Conservation (phyloP, 192 early-diverging fungal species). For the Podila minutissima region DNA sequence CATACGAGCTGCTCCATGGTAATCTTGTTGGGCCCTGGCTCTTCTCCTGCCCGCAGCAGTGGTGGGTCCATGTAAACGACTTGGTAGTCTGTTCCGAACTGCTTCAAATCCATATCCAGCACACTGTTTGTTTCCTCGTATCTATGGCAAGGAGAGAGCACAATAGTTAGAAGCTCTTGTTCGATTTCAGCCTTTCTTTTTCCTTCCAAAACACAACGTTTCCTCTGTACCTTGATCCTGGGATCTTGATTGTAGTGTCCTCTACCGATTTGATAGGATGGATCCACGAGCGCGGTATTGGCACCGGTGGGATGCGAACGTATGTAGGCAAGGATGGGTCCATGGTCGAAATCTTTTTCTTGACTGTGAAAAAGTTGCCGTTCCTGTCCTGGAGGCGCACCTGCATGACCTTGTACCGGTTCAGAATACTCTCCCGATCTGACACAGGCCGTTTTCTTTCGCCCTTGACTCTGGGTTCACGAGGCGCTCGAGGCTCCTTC, state of each 20-base stretch:
- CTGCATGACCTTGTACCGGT: constrained; percentile 89
- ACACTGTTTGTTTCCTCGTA: constrained; percentile 57
- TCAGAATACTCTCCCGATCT: constrained; percentile 77
- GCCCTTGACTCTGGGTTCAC: constrained; percentile 54
- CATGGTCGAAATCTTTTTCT: constrained; percentile 82
- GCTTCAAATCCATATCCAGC: constrained; percentile 56
- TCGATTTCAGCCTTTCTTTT: not conserved
- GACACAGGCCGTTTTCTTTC: constrained; percentile 21
- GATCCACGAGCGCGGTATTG: constrained; percentile 90
- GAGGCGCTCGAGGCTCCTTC: constrained; percentile 57
- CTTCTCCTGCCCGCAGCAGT: constrained; percentile 73
- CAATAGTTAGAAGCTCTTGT: not conserved
- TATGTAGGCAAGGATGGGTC: constrained; percentile 90
- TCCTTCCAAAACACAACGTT: not conserved
- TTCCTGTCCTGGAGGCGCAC: constrained; percentile 86
- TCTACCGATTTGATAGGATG: constrained; percentile 73
- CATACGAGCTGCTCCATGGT: constrained; percentile 67
- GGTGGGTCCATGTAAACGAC: constrained; percentile 95
- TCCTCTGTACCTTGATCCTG: constrained; percentile 48
- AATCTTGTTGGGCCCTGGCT: constrained; percentile 67
- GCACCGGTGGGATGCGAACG: constrained; percentile 85
- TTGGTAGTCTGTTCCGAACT: constrained; percentile 79
- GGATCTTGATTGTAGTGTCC: constrained; percentile 15
- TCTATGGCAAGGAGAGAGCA: constrained; percentile 23
- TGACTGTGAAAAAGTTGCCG: constrained; percentile 87